These are phyloP conservation scores for Eucalyptus curtisii DNA, from an alignment of 345 rosid species.

Conservation along the genomic window DNA sequence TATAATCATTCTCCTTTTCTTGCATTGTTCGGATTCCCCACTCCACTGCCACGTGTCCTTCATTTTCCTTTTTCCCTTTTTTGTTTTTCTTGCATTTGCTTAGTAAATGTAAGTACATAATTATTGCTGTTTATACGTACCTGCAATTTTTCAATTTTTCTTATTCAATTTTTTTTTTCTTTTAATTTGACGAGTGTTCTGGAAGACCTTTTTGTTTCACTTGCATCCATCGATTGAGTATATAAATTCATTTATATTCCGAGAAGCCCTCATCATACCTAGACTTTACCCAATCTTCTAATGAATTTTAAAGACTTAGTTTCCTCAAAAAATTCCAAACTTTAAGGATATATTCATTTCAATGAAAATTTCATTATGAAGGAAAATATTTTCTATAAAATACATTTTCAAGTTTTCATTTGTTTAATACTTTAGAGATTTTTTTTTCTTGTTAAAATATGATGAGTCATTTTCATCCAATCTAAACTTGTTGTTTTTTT, in stretches of 20 bases:
- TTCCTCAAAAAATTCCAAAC: neutral
- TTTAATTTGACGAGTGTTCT: neutral
- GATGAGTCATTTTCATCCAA: no score
- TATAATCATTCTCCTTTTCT: neutral
- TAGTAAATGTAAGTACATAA: neutral
- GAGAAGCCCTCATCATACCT: neutral
- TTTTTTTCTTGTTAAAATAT: no score
- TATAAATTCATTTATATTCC: no score
- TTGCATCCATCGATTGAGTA: fast-evolving
- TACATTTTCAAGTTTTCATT: no score
- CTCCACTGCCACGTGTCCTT: neutral
- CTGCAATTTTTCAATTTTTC: neutral
- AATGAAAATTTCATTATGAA: fast-evolving
- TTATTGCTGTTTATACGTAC: neutral
- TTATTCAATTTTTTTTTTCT: no score
- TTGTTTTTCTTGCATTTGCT: neutral
- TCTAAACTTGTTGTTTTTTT: no score
- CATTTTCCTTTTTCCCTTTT: neutral
- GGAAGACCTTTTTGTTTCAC: neutral
- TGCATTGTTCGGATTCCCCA: neutral
- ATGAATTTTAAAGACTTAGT: neutral
- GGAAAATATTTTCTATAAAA: no score
- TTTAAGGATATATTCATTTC: fast-evolving
- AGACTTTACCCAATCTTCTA: neutral
- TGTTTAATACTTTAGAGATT: neutral